These are phyloP conservation scores for Sugiyamaella japonica DNA, from an alignment of 1,139 yeast genomes.

Conservation along the genomic window DNA sequence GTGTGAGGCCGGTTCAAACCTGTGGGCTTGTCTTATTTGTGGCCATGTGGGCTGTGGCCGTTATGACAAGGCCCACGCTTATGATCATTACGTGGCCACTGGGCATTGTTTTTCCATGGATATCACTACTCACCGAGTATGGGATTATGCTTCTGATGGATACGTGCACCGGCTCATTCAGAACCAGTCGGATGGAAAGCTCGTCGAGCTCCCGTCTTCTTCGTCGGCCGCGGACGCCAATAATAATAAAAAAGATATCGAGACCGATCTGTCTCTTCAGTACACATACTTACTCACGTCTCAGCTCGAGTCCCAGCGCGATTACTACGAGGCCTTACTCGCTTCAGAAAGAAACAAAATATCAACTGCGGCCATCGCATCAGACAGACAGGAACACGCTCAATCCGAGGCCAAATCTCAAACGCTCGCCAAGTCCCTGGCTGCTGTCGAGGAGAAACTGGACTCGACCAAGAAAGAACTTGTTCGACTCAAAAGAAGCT, in stretches of 20 bases:
- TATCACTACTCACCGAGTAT: conserved; percentile 75
- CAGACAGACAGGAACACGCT: conserved; percentile 27
- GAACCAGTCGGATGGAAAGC: conserved; percentile 51
- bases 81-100: conserved; percentile 72
- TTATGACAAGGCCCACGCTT: conserved; percentile 84
- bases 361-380: background rate
- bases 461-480: conserved; percentile 35
- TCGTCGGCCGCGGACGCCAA: conserved; percentile 5
- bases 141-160: conserved; percentile 94
- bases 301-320: conserved; percentile 87
- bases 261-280: conserved; percentile 63
- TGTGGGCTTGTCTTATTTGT: conserved; percentile 91
- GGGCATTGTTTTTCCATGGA: conserved; percentile 96
- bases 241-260: conserved; percentile 29
- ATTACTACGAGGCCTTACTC: conserved; percentile 69
- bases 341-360: conserved; percentile 39
- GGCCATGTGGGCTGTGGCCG: conserved; percentile 91
- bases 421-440: conserved; percentile 37
- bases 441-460: conserved; percentile 11
- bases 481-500: conserved; percentile 37
- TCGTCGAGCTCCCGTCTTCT: conserved; percentile 26
- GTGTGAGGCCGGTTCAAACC: conserved; percentile 65
- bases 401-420: conserved; percentile 28
- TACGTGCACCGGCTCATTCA: conserved; percentile 87
- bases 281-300: conserved; percentile 76